A percentile compares a stretch with the other conserved stretches of the same genome.
Evolutionary conservation across 169 alveolate species (phyloP).

Genomic region (Cryptosporidium bovis): DNA sequence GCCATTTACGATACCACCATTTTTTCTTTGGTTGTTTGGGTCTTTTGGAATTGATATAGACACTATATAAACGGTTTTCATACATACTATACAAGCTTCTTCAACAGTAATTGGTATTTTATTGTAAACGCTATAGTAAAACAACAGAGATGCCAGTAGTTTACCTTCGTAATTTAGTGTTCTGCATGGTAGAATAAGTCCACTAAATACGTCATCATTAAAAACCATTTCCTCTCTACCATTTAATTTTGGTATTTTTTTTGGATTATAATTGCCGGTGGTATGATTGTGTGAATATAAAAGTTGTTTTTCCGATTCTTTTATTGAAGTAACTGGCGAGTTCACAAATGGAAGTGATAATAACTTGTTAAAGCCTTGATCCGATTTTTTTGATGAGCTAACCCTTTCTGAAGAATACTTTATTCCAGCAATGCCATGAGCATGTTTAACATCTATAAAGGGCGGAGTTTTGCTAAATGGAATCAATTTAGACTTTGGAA

Average conservation of each 20-base stretch:
- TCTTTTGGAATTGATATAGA: slow-evolving; percentile 49
- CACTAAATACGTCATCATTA: slow-evolving; percentile 64
- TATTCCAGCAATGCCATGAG: slow-evolving; percentile 53
- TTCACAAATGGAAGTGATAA: slow-evolving; percentile 34
- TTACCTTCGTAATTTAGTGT: slow-evolving; percentile 59
- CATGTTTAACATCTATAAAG: slow-evolving; percentile 8
- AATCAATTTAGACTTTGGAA: not conserved
- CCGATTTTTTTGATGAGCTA: slow-evolving; percentile 16
- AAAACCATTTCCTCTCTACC: slow-evolving; percentile 33
- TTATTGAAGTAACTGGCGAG: slow-evolving; percentile 37
- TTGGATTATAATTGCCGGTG: not conserved
- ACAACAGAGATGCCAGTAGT: slow-evolving; percentile 49
- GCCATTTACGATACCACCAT: slow-evolving; percentile 24
- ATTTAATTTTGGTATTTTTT: slow-evolving; percentile 49
- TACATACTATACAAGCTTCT: slow-evolving; percentile 59
- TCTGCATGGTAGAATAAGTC: slow-evolving; percentile 55
- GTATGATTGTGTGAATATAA: slow-evolving; percentile 2
- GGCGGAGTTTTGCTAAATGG: slow-evolving; percentile 60
- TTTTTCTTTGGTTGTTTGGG: not conserved
- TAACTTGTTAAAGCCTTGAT: not conserved
- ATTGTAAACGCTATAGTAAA: not conserved
- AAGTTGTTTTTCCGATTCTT: slow-evolving; percentile 25
- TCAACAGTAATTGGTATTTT: slow-evolving; percentile 20
- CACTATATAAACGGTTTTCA: slow-evolving; percentile 30
- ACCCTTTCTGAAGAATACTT: slow-evolving; percentile 25